phyloP scores from a whole-genome alignment of 2,329 filamentous ascomycete genomes.

The Ceratocystis albifundus region DNA sequence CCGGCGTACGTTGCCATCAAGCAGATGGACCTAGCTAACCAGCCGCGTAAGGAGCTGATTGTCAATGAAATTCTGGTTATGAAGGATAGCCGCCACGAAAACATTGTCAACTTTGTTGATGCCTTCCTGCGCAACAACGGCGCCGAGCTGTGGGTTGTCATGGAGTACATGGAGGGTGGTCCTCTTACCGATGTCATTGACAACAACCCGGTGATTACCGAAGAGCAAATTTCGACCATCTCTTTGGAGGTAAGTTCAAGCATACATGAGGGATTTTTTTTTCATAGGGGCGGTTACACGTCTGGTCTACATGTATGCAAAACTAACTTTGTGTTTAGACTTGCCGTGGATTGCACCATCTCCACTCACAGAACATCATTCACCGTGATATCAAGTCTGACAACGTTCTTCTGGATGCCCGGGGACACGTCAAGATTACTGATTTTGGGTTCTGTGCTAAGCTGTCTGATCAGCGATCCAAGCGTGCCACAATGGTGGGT shows the following conservation, averaged over 20 bases:
- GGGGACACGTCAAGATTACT: conserved; percentile 95
- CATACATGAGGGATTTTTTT: neutral
- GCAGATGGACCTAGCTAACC: conserved; percentile 97
- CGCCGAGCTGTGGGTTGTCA: conserved; percentile 95
- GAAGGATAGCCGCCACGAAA: conserved; percentile 96
- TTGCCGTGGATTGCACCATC: conserved; percentile 84
- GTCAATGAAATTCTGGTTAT: conserved; percentile 99
- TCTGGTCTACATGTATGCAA: conserved; percentile 23
- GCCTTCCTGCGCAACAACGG: conserved; percentile 93
- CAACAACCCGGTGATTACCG: conserved; percentile 85
- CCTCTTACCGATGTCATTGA: conserved; percentile 97
- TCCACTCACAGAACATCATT: conserved; percentile 93
- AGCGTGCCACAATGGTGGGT: conserved; percentile 97
- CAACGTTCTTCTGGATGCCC: conserved; percentile 87
- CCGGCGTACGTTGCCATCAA: conserved; percentile 88
- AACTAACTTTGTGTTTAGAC: conserved; percentile 46
- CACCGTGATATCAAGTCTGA: conserved; percentile 99
- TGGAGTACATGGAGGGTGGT: conserved; percentile 99
- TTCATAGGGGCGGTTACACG: neutral
- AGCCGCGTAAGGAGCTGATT: conserved; percentile 94
- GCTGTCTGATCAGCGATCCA: conserved; percentile 89
- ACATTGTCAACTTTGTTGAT: conserved; percentile 98
- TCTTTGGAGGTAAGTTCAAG: conserved; percentile 67
- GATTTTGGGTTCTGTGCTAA: conserved; percentile 99
- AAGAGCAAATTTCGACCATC: conserved; percentile 96